Evolutionary conservation across 371 early-diverging fungal species (phyloP).

Genomic region (Apophysomyces ossiformis): DNA sequence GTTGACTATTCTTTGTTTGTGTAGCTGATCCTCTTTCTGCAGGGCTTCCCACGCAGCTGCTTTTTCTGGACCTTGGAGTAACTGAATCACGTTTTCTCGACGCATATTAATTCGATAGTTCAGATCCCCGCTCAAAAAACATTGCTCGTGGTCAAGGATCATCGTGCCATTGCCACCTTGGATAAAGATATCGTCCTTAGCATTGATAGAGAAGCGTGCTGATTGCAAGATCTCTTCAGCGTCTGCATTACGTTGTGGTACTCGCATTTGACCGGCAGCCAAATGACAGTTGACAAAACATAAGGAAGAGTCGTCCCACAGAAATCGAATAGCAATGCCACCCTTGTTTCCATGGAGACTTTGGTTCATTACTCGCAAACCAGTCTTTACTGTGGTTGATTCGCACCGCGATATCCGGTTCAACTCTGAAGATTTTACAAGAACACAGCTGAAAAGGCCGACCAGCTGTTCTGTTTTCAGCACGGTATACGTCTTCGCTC

Average conservation of each 20-base stretch:
- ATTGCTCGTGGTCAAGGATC: constrained; percentile 79
- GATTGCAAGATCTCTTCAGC: constrained; percentile 72
- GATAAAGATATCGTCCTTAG: constrained; percentile 52
- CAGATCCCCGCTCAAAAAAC: constrained; percentile 80
- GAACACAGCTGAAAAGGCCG: constrained; percentile 79
- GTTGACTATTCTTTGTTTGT: constrained; percentile 52
- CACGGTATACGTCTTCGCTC: constrained; percentile 57
- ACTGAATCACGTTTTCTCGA: constrained; percentile 61
- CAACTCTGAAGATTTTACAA: constrained; percentile 55
- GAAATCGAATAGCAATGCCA: constrained; percentile 78
- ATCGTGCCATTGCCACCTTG: constrained; percentile 68
- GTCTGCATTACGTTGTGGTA: constrained; percentile 77
- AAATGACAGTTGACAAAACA: constrained; percentile 89
- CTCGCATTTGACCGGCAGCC: constrained; percentile 82
- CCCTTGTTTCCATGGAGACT: constrained; percentile 88
- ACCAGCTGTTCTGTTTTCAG: constrained; percentile 80
- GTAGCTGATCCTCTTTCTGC: constrained; percentile 70
- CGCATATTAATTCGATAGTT: constrained; percentile 73
- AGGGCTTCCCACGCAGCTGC: constrained; percentile 31
- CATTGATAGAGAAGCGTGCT: constrained; percentile 44
- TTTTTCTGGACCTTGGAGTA: constrained; percentile 40
- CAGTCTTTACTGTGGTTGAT: constrained; percentile 74
- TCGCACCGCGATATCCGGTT: constrained; percentile 29
- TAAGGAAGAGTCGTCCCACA: constrained; percentile 77
- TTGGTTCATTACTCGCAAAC: constrained; percentile 70